Conservation (phyloP, 208 protist genomes). For the Crithidia brevicula region DNA sequence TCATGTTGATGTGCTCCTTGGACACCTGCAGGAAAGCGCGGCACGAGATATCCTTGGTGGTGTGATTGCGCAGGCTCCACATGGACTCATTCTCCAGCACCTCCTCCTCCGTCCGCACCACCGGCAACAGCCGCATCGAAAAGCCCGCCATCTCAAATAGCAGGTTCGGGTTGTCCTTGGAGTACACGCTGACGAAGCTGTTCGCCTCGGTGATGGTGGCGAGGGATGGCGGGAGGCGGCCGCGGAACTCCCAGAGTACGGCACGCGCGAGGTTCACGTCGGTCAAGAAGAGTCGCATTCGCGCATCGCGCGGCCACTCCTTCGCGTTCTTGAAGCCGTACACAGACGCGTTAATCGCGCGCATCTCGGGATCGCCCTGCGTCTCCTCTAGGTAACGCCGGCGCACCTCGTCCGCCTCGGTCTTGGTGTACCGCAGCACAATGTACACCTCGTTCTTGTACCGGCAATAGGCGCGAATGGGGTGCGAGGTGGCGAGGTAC, state of each 20-base stretch:
- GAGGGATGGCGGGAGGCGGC: conserved; percentile 97
- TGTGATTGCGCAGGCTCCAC: conserved; percentile 99
- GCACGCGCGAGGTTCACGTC: conserved; percentile 99
- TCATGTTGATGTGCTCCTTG: conserved; percentile 95
- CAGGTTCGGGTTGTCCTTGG: conserved; percentile 99
- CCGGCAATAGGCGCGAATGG: conserved; percentile 98
- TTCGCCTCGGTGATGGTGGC: conserved; percentile 98
- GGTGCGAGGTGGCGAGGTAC: conserved; percentile 96
- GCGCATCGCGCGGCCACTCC: conserved; percentile 99
- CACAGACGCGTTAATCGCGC: conserved; percentile 98
- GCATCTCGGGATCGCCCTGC: conserved; percentile 97
- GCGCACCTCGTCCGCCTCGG: conserved; percentile 99
- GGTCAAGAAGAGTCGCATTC: conserved; percentile 99
- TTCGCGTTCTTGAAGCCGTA: conserved; percentile 99
- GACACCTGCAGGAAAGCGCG: conserved; percentile 99
- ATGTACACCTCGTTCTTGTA: conserved; percentile 99
- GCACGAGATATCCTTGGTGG: conserved; percentile 99
- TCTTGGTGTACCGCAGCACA: conserved; percentile 97
- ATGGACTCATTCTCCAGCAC: conserved; percentile 97
- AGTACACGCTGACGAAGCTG: conserved; percentile 99
- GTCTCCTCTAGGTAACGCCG: conserved; percentile 99
- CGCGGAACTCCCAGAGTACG: conserved; percentile 99
- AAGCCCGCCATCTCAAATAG: conserved; percentile 99
- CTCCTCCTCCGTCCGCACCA: conserved; percentile 92
- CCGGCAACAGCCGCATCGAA: conserved; percentile 96